phyloP scores from a whole-genome alignment of 768 basidiomycete genomes.

The Mycena olivaceomarginata region DNA sequence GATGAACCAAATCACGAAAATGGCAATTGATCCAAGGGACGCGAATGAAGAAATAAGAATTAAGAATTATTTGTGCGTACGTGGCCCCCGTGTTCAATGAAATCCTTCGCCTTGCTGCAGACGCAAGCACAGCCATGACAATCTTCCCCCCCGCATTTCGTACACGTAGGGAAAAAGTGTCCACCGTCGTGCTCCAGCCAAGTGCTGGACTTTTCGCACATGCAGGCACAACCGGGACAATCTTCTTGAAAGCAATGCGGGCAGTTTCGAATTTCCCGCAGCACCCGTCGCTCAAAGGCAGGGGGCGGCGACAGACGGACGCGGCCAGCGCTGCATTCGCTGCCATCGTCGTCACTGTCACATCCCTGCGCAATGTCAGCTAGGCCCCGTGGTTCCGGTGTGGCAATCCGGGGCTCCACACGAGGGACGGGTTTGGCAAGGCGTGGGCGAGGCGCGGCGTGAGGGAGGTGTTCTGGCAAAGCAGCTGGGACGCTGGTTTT shows the following conservation, averaged over 20 bases:
- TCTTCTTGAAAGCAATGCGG: not conserved
- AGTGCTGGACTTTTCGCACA: not conserved
- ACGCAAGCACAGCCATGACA: slow-evolving; percentile 6
- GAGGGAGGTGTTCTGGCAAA: too few relatives aligned
- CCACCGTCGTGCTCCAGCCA: slow-evolving; percentile 3
- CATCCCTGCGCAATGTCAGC: not conserved
- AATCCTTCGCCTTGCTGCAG: not conserved
- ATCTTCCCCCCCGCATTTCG: not conserved
- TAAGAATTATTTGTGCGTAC: not conserved
- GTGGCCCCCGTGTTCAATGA: slow-evolving; percentile 4
- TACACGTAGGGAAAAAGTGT: slow-evolving; percentile 12
- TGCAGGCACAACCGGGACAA: slow-evolving; percentile 2
- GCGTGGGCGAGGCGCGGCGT: too few relatives aligned
- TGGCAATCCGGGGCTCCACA: too few relatives aligned
- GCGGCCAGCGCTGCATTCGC: not conserved
- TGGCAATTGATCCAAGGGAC: not conserved
- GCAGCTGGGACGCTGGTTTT: too few relatives aligned
- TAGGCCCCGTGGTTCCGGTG: not conserved
- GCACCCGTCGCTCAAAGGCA: not conserved
- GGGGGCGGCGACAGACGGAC: not conserved
- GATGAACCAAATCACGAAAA: not conserved
- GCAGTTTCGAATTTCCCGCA: not conserved
- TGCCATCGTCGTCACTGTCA: not conserved
- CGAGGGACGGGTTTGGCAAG: too few relatives aligned
- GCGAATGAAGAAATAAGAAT: not conserved